Conservation (phyloP, 2,329 filamentous ascomycete genomes). For the Fusarium succisae region DNA sequence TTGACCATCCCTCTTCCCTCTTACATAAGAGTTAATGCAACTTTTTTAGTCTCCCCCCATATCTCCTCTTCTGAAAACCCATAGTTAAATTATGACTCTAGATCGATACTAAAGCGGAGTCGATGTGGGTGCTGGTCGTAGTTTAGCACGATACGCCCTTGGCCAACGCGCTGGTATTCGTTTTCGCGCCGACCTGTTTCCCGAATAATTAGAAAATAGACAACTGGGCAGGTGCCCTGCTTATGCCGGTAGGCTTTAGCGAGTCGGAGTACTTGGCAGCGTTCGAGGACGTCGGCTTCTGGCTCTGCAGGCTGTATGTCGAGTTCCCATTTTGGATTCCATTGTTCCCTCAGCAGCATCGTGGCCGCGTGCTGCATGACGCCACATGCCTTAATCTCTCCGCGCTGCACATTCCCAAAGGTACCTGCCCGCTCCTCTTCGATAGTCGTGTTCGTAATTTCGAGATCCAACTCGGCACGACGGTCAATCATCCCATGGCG, state of each 20-base stretch:
- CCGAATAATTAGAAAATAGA: neutral
- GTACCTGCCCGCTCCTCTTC: neutral
- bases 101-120: neutral
- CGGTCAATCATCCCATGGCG: accelerated
- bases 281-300: neutral
- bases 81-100: accelerated
- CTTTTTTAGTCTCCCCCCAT: accelerated
- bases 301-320: neutral
- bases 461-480: neutral
- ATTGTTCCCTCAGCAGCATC: neutral
- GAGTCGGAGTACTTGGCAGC: neutral
- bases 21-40: neutral
- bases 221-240: accelerated
- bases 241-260: neutral
- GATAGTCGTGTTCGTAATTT: accelerated
- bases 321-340: neutral
- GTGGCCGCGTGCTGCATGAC: accelerated
- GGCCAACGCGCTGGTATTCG: neutral
- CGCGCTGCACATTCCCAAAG: neutral
- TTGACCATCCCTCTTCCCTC: neutral
- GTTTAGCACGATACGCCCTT: neutral
- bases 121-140: neutral
- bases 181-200: neutral
- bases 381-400: neutral
- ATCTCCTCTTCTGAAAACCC: accelerated